phyloP scores from a whole-genome alignment of 2,329 filamentous ascomycete species.

The Stemphylium beticola region DNA sequence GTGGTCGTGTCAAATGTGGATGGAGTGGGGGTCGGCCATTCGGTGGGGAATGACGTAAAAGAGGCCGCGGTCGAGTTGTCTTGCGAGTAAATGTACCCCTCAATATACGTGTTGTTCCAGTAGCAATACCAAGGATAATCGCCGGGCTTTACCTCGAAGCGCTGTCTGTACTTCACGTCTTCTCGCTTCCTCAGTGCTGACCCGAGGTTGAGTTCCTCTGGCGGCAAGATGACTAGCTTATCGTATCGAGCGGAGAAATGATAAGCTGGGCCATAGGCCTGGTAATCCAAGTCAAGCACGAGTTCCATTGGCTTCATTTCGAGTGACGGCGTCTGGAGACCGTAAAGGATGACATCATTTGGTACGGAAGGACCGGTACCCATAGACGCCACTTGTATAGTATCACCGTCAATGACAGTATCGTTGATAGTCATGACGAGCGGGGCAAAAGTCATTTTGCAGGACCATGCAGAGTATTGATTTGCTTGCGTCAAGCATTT shows the following conservation, averaged over 20 bases:
- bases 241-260: constrained; percentile 69
- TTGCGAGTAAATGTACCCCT: constrained; percentile 70
- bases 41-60: constrained; percentile 35
- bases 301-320: constrained; percentile 58
- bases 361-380: constrained; percentile 41
- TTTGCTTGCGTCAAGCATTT: constrained; percentile 56
- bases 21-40: constrained; percentile 26
- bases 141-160: constrained; percentile 57
- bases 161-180: constrained; percentile 42
- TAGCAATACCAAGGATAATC: constrained; percentile 73
- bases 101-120: constrained; percentile 71
- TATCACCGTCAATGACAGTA: constrained; percentile 12
- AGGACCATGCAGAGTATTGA: constrained; percentile 60
- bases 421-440: constrained; percentile 39
- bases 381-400: constrained; percentile 29
- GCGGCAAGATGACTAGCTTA: constrained; percentile 65
- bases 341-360: constrained; percentile 60
- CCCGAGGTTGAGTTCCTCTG: constrained; percentile 45
- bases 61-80: constrained; percentile 54
- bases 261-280: constrained; percentile 64
- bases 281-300: constrained; percentile 64
- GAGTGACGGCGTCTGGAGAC: constrained; percentile 65
- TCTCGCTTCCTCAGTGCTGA: constrained; percentile 28
- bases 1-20: constrained; percentile 17
- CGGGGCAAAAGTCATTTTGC: constrained; percentile 49